These are phyloP conservation scores for Murraya paniculata DNA, from an alignment of 345 rosid species.

Conservation along the genomic window DNA sequence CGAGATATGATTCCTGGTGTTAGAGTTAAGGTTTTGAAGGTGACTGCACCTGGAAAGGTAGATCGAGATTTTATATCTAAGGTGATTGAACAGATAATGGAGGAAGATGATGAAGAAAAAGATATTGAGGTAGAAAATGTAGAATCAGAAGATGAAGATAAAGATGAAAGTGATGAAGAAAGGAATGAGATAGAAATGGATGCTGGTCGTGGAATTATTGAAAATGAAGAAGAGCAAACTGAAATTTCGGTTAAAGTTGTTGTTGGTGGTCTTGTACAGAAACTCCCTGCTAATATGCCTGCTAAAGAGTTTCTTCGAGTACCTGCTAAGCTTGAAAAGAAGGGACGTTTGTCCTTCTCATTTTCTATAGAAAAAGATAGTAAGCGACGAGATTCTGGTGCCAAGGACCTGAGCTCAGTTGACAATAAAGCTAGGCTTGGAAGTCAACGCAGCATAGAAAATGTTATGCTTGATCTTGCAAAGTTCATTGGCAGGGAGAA, in stretches of 20 bases:
- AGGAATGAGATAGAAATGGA: constrained; percentile 53
- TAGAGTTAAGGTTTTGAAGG: constrained; percentile 84
- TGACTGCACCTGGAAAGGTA: constrained; percentile 64
- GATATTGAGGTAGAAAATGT: constrained; percentile 56
- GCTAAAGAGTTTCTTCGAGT: constrained; percentile 57
- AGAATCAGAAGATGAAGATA: constrained; percentile 54
- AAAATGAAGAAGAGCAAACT: constrained; percentile 49
- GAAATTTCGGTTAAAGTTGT: constrained; percentile 79
- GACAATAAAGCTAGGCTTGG: constrained; percentile 56
- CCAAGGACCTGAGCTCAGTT: constrained; percentile 40
- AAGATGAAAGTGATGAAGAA: constrained; percentile 55
- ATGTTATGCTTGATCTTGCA: constrained; percentile 73
- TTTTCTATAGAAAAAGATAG: constrained; percentile 67
- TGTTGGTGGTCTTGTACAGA: constrained; percentile 65
- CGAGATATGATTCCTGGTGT: constrained; percentile 87
- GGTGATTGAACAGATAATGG: constrained; percentile 79
- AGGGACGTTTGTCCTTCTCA: constrained; percentile 54
- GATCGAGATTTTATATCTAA: constrained; percentile 83
- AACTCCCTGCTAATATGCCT: constrained; percentile 49
- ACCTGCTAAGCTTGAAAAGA: constrained; percentile 73
- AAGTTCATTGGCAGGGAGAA: constrained; percentile 80
- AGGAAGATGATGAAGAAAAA: constrained; percentile 71
- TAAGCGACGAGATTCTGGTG: constrained; percentile 38
- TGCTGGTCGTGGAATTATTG: constrained; percentile 43
- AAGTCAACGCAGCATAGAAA: constrained; percentile 61